Conservation (phyloP, 163 green algal genomes). For the Scenedesmus sp. region DNA sequence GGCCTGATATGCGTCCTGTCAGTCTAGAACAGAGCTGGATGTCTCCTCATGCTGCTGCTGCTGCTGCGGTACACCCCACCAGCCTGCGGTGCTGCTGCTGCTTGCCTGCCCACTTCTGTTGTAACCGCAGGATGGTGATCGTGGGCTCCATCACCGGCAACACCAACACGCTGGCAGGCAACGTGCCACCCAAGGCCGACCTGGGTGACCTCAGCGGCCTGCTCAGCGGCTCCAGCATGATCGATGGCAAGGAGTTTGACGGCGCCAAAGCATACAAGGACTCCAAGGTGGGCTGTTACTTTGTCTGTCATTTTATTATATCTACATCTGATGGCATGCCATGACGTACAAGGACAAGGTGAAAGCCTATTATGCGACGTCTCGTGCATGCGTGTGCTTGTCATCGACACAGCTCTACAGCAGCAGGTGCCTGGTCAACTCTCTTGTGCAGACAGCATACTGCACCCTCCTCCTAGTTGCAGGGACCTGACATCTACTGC, state of each 20-base stretch:
- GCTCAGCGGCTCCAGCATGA: slow-evolving; percentile 80
- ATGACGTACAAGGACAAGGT: too few relatives aligned
- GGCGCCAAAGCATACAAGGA: slow-evolving; percentile 99
- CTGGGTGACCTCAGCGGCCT: slow-evolving; percentile 91
- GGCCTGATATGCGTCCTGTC: too few relatives aligned
- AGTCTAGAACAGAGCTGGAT: too few relatives aligned
- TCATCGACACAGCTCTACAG: not conserved
- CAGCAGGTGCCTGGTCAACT: not conserved
- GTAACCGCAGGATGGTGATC: slow-evolving; percentile 59
- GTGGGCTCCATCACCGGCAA: slow-evolving; percentile 88
- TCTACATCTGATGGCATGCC: too few relatives aligned
- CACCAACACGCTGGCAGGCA: slow-evolving; percentile 95
- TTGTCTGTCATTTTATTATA: not conserved
- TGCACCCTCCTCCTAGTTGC: not conserved
- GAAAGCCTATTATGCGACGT: too few relatives aligned
- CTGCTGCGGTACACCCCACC: not conserved
- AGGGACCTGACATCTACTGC: not conserved
- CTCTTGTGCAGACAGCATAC: not conserved
- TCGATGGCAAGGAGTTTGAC: slow-evolving; percentile 91
- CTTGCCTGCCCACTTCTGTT: not conserved
- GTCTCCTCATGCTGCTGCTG: not conserved
- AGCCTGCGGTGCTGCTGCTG: slow-evolving; percentile 36
- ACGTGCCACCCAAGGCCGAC: slow-evolving; percentile 89
- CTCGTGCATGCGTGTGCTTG: not conserved
- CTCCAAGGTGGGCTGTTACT: slow-evolving; percentile 77